phyloP scores from a whole-genome alignment of 2,329 filamentous ascomycete species.

The Pseudodiploospora longispora region DNA sequence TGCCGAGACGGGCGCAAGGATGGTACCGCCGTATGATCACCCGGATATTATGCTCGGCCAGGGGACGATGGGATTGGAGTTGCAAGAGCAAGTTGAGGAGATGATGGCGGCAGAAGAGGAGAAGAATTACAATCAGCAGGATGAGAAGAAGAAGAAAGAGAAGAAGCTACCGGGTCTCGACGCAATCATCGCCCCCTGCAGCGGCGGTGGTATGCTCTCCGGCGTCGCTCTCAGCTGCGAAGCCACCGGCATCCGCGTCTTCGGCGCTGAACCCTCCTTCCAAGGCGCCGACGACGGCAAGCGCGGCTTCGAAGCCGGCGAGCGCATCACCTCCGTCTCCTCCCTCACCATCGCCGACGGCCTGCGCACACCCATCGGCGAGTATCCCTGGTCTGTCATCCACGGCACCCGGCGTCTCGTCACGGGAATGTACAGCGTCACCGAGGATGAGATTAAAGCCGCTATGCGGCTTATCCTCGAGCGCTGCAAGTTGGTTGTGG shows the following conservation, averaged over 20 bases:
- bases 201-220: conserved; percentile 80
- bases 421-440: conserved; percentile 61
- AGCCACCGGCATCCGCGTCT: conserved; percentile 66
- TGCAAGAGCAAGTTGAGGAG: conserved; percentile 62
- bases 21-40: conserved; percentile 89
- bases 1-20: conserved; percentile 61
- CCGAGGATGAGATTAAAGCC: conserved; percentile 70
- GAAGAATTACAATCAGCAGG: conserved; percentile 2
- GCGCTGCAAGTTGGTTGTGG: conserved; percentile 82
- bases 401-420: conserved; percentile 60
- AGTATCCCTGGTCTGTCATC: conserved; percentile 69
- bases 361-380: conserved; percentile 72
- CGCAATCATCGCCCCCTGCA: conserved; percentile 73
- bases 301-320: conserved; percentile 57
- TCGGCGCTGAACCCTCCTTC: conserved; percentile 77
- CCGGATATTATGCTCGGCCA: conserved; percentile 87
- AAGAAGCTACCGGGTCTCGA: conserved; percentile 35
- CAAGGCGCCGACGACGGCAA: conserved; percentile 78
- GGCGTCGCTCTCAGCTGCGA: conserved; percentile 72
- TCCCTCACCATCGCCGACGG: conserved; percentile 84
- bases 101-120: conserved; percentile 30
- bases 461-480: conserved; percentile 75
- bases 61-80: conserved; percentile 79
- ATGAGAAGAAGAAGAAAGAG: conserved; percentile 10
- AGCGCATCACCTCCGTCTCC: conserved; percentile 59